Percentiles rank a stretch among this genome's conserved stretches.
phyloP scores from a whole-genome alignment of 139 green algal species.

The Closterium sp. region DNA sequence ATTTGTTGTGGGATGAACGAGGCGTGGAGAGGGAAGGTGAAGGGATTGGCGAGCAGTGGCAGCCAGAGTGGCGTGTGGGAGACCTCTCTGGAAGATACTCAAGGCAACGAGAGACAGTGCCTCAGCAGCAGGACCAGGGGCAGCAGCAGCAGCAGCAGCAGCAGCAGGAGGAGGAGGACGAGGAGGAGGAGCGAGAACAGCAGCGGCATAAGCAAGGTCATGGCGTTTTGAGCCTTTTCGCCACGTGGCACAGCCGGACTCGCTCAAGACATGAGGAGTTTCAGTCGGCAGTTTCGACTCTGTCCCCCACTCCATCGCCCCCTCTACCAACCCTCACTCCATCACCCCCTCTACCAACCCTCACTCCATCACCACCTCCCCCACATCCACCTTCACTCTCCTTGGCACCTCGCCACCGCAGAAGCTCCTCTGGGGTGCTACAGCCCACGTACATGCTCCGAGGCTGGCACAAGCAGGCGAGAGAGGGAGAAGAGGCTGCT shows the following conservation, averaged over 20 bases:
- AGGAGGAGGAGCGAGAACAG: background rate
- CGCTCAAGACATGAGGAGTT: background rate
- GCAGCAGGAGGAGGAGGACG: background rate
- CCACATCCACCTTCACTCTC: background rate
- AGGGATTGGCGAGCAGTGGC: too few relatives aligned
- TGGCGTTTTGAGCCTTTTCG: background rate
- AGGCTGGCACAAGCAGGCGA: too few relatives aligned
- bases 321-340: background rate
- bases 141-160: background rate
- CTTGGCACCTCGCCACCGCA: background rate
- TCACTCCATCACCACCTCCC: background rate
- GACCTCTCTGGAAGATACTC: too few relatives aligned
- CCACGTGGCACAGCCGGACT: background rate
- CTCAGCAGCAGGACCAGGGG: background rate
- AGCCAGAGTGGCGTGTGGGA: too few relatives aligned
- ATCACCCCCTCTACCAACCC: background rate
- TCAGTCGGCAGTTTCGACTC: background rate
- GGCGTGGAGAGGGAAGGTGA: too few relatives aligned
- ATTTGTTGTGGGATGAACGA: too few relatives aligned
- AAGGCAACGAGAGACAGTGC: too few relatives aligned
- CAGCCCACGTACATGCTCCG: background rate
- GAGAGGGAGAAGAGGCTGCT: too few relatives aligned
- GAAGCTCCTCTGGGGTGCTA: background rate
- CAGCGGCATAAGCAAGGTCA: background rate
- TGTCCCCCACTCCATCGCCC: background rate